Base-by-base conservation (phyloP, 257 asterid genomes). In the Solanum paucissectum region DNA sequence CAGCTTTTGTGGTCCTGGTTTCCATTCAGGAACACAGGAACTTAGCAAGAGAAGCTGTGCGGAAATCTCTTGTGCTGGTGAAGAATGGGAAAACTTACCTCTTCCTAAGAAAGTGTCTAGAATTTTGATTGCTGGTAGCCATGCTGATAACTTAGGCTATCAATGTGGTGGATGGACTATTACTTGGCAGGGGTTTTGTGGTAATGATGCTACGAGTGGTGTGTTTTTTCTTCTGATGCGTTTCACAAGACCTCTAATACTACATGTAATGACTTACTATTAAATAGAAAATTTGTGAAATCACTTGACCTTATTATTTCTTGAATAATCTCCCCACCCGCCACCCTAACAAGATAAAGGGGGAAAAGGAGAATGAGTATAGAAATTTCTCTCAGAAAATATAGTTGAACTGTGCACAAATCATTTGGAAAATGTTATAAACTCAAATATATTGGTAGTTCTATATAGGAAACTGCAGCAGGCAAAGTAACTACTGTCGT, bases 141-240 rank as follows among this genome's bases (percentile, higher is more conserved):
- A 95, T 89, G 98, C 98, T 20, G 95, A 96, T 91, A 94, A 96
- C 92, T 93, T 96, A 93, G 98, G 98, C 44, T 94, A 91, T 86
- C 98, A 94, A 86, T 96, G 98, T 90, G 98, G 98, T 83, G 98
- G 98, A 87, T 96, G 98, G 98, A 96, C 98, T 12, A 93, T 95
- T 74, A 71, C 90, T 38, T 95, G 98, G 98, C 98, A 93, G 87
- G 98, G 98, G 46, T 95, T 95, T 89, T 87, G 93, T 10, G 98
- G 98, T 75, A 95, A 96, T 84, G 92, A 92, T 12, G 90, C 62
- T 37, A 96, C 96, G 29, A 77, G 88, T 9, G 98, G 98, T 94
- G 89, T 89, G 83, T 18, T 74, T 14, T 79, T 42, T 44, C 25
- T 46, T 79, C n/a, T 29, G 27, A 27, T 44, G 40, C 2, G 12